These are phyloP conservation scores for Hydnomerulius pinastri DNA, from an alignment of 768 basidiomycete genomes.

Conservation along the genomic window DNA sequence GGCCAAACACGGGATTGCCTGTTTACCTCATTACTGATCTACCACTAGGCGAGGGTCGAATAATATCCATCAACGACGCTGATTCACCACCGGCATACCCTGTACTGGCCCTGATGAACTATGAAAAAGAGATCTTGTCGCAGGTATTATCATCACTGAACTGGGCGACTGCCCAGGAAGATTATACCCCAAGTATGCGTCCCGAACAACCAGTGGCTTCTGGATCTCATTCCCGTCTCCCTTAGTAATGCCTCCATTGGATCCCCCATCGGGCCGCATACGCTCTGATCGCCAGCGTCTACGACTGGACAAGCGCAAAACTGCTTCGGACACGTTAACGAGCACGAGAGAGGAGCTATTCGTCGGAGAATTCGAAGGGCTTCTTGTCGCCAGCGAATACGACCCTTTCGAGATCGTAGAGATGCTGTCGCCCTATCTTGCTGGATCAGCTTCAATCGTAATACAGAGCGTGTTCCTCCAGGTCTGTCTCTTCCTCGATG, in stretches of 20 bases:
- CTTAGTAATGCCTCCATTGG: conserved; percentile 61
- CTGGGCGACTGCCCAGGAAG: conserved; percentile 87
- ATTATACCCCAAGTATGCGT: conserved; percentile 64
- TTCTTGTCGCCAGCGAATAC: conserved; percentile 82
- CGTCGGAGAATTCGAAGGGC: conserved; percentile 86
- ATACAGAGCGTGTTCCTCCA: conserved; percentile 84
- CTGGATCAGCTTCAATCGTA: conserved; percentile 84
- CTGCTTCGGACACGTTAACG: conserved; percentile 59
- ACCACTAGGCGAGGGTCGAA: conserved; percentile 68
- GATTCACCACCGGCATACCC: conserved; percentile 95
- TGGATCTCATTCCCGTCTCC: conserved; percentile 5
- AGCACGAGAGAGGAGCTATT: conserved; percentile 79
- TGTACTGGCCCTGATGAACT: conserved; percentile 84
- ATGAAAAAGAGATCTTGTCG: conserved; percentile 53
- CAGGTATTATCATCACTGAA: conserved; percentile 71
- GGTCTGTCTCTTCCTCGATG: conserved; percentile 39
- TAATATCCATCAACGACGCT: conserved; percentile 83
- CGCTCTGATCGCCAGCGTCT: conserved; percentile 73
- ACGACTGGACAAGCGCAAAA: conserved; percentile 77
- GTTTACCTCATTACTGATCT: conserved; percentile 3
- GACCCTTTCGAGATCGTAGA: conserved; percentile 83
- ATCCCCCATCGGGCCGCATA: conserved; percentile 56
- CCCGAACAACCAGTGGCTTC: not conserved
- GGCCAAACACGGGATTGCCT: conserved; percentile 13
- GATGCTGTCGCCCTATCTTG: conserved; percentile 71